Percentiles rank a stretch among this genome's conserved stretches.
phyloP scores from a whole-genome alignment of 208 protist species.

The Acanthamoeba culbertsoni region DNA sequence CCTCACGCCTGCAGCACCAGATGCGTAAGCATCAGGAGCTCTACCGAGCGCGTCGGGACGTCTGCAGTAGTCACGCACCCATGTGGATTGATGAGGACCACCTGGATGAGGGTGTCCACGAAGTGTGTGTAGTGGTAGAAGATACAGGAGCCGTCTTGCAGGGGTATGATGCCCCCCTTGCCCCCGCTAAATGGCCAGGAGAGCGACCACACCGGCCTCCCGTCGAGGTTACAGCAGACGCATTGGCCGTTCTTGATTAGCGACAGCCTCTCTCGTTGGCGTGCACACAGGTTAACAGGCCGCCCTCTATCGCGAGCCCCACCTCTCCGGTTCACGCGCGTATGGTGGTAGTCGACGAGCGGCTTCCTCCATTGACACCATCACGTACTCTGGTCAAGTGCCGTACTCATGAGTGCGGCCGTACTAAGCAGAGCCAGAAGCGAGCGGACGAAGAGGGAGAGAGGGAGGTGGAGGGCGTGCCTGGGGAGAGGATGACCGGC shows the following conservation, averaged over 20 bases:
- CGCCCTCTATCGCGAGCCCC: too few species aligned
- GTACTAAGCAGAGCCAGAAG: background rate
- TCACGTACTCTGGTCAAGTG: too few species aligned
- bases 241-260: background rate
- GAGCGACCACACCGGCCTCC: background rate
- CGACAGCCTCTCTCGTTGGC: background rate
- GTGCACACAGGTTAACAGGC: background rate
- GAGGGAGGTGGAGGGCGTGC: background rate
- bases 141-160: background rate
- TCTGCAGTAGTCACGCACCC: background rate
- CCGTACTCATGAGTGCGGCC: background rate
- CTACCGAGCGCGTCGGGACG: background rate
- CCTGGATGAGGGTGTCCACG: background rate
- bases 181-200: background rate
- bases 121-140: background rate
- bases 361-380: too few species aligned
- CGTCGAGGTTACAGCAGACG: background rate
- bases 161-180: background rate
- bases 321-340: too few species aligned
- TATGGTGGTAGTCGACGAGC: too few species aligned
- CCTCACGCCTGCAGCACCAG: background rate
- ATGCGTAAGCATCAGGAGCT: background rate
- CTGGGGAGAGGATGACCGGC: slow-evolving; percentile 4
- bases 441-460: background rate
- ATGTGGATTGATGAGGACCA: background rate